Conservation (phyloP, 495 filamentous ascomycete genomes). For the Trichoderma reesei region DNA sequence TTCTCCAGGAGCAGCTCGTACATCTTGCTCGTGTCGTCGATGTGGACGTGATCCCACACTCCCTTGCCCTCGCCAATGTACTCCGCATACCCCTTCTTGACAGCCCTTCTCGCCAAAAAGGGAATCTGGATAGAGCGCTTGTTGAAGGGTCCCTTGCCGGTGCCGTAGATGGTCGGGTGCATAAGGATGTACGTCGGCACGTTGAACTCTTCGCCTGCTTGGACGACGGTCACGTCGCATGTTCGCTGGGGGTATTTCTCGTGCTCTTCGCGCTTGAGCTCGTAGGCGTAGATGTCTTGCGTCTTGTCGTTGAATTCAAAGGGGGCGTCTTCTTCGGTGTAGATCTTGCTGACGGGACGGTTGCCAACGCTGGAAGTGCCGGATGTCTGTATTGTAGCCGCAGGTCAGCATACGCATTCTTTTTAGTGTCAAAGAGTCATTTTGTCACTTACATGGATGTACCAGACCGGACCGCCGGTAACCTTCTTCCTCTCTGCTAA, state of each 20-base stretch:
- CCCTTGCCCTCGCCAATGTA: constrained; percentile 32
- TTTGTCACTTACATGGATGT: constrained; percentile 18
- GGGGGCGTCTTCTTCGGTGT: constrained; percentile 10
- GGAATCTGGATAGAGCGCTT: constrained; percentile 32
- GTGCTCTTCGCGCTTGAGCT: constrained; percentile 23
- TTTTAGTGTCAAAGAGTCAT: no score
- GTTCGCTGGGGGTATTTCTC: constrained; percentile 36
- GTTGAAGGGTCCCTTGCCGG: constrained; percentile 36
- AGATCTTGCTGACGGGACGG: constrained; percentile 27
- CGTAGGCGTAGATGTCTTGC: constrained; percentile 33
- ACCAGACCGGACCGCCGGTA: constrained; percentile 21
- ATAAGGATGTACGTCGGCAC: constrained; percentile 41
- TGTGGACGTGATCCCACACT: constrained; percentile 39
- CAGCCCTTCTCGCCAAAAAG: constrained; percentile 16
- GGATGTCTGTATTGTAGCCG: constrained; percentile 27
- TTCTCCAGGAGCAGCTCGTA: constrained; percentile 20
- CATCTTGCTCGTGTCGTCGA: constrained; percentile 34
- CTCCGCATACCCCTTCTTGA: constrained; percentile 21
- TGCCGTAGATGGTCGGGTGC: constrained; percentile 39
- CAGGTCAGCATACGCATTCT: background rate
- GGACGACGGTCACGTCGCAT: constrained; percentile 35
- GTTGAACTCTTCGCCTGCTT: constrained; percentile 25
- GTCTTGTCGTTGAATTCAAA: constrained; percentile 30
- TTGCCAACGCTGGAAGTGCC: constrained; percentile 42
- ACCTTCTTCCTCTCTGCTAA: constrained; percentile 25